Evolutionary conservation across 2,329 filamentous ascomycete genomes (phyloP).

Genomic region (Trichoderma hamatum): DNA sequence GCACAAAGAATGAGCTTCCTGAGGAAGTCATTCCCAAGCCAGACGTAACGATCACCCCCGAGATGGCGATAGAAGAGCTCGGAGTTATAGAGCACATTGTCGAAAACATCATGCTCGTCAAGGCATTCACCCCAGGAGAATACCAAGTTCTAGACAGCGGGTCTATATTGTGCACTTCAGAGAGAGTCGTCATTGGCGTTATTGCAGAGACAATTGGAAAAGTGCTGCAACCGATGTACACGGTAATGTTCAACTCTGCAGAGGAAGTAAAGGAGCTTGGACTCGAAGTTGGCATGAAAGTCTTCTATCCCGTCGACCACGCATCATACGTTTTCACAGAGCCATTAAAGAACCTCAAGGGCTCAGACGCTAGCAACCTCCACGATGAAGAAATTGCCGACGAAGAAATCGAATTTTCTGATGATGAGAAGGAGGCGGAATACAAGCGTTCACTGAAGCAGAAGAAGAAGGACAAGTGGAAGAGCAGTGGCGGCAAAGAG

Average conservation of each 20-base stretch:
- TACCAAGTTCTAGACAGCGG: slow-evolving; percentile 83
- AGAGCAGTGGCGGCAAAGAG: slow-evolving; percentile 44
- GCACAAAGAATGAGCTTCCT: slow-evolving; percentile 78
- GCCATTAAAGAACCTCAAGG: slow-evolving; percentile 76
- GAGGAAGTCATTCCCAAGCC: slow-evolving; percentile 72
- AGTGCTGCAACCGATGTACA: slow-evolving; percentile 85
- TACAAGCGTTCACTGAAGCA: slow-evolving; percentile 72
- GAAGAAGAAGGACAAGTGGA: slow-evolving; percentile 59
- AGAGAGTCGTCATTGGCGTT: slow-evolving; percentile 76
- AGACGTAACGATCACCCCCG: slow-evolving; percentile 73
- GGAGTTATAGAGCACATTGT: slow-evolving; percentile 77
- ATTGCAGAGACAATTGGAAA: slow-evolving; percentile 86
- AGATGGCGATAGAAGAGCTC: slow-evolving; percentile 76
- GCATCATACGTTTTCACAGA: slow-evolving; percentile 87
- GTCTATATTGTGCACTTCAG: slow-evolving; percentile 77
- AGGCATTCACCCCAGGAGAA: slow-evolving; percentile 76
- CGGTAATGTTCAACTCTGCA: slow-evolving; percentile 71
- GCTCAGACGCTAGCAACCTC: slow-evolving; percentile 91
- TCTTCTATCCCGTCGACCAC: slow-evolving; percentile 80
- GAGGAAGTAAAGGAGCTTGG: slow-evolving; percentile 69
- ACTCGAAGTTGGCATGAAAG: slow-evolving; percentile 66
- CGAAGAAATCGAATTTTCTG: slow-evolving; percentile 92
- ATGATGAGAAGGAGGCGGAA: slow-evolving; percentile 91
- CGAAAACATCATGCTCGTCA: slow-evolving; percentile 77
- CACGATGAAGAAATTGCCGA: slow-evolving; percentile 88